phyloP scores from a whole-genome alignment of 768 basidiomycete species.

The Boletus barrowsii region DNA sequence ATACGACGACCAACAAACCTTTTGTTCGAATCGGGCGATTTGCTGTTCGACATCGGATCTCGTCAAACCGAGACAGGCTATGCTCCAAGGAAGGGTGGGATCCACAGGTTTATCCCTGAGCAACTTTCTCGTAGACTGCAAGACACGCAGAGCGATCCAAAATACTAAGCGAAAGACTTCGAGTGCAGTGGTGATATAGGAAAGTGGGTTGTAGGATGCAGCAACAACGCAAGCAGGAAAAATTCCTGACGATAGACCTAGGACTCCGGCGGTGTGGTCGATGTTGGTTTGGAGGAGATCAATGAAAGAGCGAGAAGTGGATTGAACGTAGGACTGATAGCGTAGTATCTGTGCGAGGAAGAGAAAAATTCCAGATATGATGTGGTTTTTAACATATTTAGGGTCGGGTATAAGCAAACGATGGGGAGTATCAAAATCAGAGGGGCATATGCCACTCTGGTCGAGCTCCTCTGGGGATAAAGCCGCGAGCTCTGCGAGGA shows the following conservation, averaged over 20 bases:
- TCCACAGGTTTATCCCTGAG: slow-evolving; percentile 22
- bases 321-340: slow-evolving; percentile 45
- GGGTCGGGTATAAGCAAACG: slow-evolving; percentile 39
- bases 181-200: slow-evolving; percentile 43
- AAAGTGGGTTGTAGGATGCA: slow-evolving; percentile 37
- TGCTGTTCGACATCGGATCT: slow-evolving; percentile 22
- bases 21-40: slow-evolving; percentile 23
- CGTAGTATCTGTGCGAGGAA: slow-evolving; percentile 52
- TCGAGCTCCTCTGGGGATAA: slow-evolving; percentile 38
- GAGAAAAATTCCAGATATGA: slow-evolving; percentile 47
- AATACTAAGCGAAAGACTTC: slow-evolving; percentile 50
- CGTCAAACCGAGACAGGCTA: slow-evolving; percentile 38
- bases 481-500: slow-evolving; percentile 46
- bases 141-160: slow-evolving; percentile 49
- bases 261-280: slow-evolving; percentile 35
- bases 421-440: slow-evolving; percentile 42
- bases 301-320: slow-evolving; percentile 19
- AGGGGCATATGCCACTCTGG: slow-evolving; percentile 37
- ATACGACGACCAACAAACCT: slow-evolving; percentile 8
- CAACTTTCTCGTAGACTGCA: slow-evolving; percentile 29
- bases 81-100: slow-evolving; percentile 41
- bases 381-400: slow-evolving; percentile 42
- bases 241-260: slow-evolving; percentile 59
- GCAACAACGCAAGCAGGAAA: slow-evolving; percentile 51
- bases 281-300: slow-evolving; percentile 35